Conservation (phyloP, 2,329 filamentous ascomycete genomes). For the Neoscytalidium dimidiatum region DNA sequence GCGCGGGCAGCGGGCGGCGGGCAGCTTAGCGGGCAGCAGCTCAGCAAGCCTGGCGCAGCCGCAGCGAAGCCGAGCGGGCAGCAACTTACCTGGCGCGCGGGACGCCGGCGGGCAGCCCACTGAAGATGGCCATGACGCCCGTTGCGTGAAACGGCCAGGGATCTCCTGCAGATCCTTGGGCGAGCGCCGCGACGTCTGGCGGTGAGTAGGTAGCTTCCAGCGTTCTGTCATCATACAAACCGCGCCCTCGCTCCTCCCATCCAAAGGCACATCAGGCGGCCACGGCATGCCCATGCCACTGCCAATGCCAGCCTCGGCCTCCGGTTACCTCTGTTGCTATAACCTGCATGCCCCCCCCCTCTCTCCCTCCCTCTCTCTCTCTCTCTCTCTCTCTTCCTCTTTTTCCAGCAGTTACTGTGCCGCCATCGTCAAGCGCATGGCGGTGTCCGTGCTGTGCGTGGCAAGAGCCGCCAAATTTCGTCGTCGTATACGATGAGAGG, state of each 20-base stretch:
- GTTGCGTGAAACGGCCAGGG: slow-evolving; percentile 17
- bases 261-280: too few species aligned
- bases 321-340: too few species aligned
- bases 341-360: neutral
- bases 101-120: slow-evolving; percentile 6
- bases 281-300: too few species aligned
- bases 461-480: slow-evolving; percentile 10
- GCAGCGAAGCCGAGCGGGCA: slow-evolving; percentile 1
- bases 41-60: neutral
- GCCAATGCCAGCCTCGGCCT: too few species aligned
- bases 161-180: slow-evolving; percentile 13
- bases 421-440: neutral
- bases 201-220: too few species aligned
- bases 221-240: neutral
- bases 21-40: neutral
- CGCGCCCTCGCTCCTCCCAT: neutral
- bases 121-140: neutral
- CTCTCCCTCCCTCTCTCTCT: too few species aligned
- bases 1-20: neutral
- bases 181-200: neutral
- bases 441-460: slow-evolving; percentile 1
- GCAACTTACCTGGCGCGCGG: slow-evolving; percentile 9
- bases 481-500: neutral
- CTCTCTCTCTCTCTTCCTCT: neutral
- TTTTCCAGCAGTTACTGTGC: neutral